These are phyloP conservation scores for Phylloporus sp. DNA, from an alignment of 768 basidiomycete genomes.

Conservation along the genomic window DNA sequence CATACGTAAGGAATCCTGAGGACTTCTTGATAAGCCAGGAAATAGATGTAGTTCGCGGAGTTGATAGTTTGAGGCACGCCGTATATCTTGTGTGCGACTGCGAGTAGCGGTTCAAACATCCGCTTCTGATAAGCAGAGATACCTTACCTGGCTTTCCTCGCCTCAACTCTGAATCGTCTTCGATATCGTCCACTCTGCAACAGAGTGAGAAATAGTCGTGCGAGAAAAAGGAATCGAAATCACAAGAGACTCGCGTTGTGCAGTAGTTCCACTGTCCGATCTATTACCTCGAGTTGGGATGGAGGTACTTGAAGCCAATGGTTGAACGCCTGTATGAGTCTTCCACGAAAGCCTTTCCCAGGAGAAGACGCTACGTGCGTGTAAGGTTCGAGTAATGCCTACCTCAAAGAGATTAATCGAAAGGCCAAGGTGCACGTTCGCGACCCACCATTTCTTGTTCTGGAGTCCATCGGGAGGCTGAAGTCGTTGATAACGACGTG, in stretches of 20 bases:
- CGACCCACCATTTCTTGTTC: conserved; percentile 25
- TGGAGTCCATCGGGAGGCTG: conserved; percentile 13
- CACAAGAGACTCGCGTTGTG: conserved; percentile 93
- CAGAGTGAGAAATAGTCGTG: background rate
- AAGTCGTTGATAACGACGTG: conserved; percentile 29
- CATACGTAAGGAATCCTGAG: conserved; percentile 33
- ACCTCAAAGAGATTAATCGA: background rate
- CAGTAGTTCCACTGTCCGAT: conserved; percentile 81
- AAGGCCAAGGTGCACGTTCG: background rate
- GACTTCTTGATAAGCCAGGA: conserved; percentile 85
- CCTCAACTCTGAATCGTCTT: conserved; percentile 84
- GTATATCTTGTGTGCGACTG: conserved; percentile 96
- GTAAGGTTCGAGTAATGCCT: conserved; percentile 80
- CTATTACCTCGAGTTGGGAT: conserved; percentile 68
- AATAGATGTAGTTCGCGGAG: conserved; percentile 95
- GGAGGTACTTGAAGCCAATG: conserved; percentile 82
- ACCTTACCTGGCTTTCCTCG: conserved; percentile 76
- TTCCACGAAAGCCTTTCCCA: conserved; percentile 87
- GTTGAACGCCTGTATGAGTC: conserved; percentile 90
- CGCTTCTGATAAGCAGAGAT: background rate
- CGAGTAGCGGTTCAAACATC: background rate
- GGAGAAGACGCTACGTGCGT: conserved; percentile 79
- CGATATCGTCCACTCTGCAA: conserved; percentile 88
- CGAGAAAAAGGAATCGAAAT: conserved; percentile 17
- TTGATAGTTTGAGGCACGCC: conserved; percentile 97